Evolutionary conservation across 345 rosid genomes (phyloP).

Genomic region (Jatropha curcas): DNA sequence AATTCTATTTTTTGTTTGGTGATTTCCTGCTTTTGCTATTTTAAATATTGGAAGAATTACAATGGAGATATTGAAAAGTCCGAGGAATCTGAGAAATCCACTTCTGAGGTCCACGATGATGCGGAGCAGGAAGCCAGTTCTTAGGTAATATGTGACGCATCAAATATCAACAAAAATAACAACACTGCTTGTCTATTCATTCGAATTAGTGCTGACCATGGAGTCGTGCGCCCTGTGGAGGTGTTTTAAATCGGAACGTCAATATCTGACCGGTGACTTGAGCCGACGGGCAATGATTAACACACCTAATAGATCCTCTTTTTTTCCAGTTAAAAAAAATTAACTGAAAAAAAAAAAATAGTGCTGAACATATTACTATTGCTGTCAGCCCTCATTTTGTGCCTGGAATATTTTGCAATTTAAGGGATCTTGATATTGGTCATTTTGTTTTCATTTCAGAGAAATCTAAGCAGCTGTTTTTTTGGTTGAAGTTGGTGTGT

Average conservation of each 20-base stretch:
- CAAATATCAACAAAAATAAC: neutral
- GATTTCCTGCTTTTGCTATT: neutral
- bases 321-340: too few relatives aligned
- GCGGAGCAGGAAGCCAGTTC: slow-evolving; percentile 38
- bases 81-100: slow-evolving; percentile 25
- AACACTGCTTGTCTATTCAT: neutral
- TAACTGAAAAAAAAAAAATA: too few relatives aligned
- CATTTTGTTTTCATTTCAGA: neutral
- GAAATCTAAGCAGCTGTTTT: slow-evolving; percentile 2
- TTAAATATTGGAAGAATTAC: neutral
- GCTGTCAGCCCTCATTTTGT: neutral
- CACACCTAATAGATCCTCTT: too few relatives aligned
- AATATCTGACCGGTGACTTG: too few relatives aligned
- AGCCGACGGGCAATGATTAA: too few relatives aligned
- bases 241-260: too few relatives aligned
- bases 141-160: slow-evolving; percentile 25
- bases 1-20: too few relatives aligned
- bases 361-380: too few relatives aligned
- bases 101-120: slow-evolving; percentile 31
- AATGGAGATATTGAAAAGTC: slow-evolving; percentile 8
- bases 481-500: neutral
- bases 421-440: neutral
- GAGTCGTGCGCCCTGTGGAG: too few relatives aligned
- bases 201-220: slow-evolving; percentile 1
- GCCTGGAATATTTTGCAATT: neutral